Percentiles rank a stretch among this genome's conserved stretches.
Evolutionary conservation across 441 rosid species (phyloP).

Genomic region (Populus trichocarpa): DNA sequence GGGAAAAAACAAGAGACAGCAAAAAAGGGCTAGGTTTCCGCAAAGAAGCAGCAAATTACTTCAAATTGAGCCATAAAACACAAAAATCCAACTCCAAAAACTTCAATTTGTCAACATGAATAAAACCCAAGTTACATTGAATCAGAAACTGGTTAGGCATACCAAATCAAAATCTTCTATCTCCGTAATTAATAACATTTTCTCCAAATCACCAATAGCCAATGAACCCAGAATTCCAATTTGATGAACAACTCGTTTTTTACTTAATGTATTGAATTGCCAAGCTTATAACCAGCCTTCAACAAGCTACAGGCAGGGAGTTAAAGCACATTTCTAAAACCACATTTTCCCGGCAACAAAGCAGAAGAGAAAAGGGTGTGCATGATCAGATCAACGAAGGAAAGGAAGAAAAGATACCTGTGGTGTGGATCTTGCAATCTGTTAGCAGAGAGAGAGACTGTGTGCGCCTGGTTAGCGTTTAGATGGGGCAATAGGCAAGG

Average conservation of each 20-base stretch:
- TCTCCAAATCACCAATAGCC: neutral
- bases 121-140: neutral
- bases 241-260: neutral
- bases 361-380: neutral
- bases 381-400: neutral
- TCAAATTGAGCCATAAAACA: neutral
- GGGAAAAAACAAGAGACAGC: too few relatives aligned
- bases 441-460: neutral
- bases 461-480: neutral
- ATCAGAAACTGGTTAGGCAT: neutral
- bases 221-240: neutral
- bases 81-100: neutral
- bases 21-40: too few relatives aligned
- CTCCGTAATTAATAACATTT: neutral
- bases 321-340: neutral
- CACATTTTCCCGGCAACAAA: neutral
- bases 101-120: neutral
- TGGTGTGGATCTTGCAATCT: neutral
- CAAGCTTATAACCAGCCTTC: neutral
- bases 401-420: neutral
- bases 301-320: neutral
- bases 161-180: neutral
- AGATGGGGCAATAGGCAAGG: neutral
- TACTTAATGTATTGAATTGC: neutral
- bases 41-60: neutral